phyloP scores from a whole-genome alignment of 352 stramenopile species.

The Globisporangium paddicum region DNA sequence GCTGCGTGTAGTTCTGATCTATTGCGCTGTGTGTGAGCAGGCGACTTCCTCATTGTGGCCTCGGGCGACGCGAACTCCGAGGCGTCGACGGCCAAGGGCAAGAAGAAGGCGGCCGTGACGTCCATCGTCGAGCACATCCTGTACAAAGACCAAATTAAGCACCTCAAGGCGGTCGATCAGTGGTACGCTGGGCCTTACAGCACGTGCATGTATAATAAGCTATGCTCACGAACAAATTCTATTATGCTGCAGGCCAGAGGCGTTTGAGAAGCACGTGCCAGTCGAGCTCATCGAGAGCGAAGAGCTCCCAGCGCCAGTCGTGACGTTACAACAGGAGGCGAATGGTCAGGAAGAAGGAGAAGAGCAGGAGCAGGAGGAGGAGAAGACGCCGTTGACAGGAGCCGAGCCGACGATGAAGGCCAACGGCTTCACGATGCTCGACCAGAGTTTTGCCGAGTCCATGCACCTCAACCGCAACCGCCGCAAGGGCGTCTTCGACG shows the following conservation, averaged over 20 bases:
- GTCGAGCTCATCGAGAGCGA: conserved; percentile 6
- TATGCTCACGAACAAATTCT: not conserved
- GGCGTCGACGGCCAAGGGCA: conserved; percentile 74
- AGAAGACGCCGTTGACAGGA: conserved; percentile 5
- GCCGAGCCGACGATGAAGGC: not conserved
- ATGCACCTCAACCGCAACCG: conserved; percentile 73
- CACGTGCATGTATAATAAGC: not conserved
- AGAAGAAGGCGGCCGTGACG: conserved; percentile 87
- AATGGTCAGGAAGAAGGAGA: conserved; percentile 8
- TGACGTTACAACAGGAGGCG: not conserved
- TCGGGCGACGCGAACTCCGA: conserved; percentile 63
- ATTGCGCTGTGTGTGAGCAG: conserved; percentile 15
- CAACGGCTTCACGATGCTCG: conserved; percentile 59
- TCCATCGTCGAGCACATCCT: conserved; percentile 95
- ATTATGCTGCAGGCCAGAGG: conserved; percentile 37
- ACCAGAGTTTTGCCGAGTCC: conserved; percentile 42
- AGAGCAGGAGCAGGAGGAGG: conserved; percentile 13
- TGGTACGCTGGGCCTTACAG: conserved; percentile 50
- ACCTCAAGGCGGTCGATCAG: conserved; percentile 92
- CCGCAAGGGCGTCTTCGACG: conserved; percentile 66
- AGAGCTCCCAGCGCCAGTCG: not conserved
- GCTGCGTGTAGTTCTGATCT: not conserved
- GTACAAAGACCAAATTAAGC: conserved; percentile 98
- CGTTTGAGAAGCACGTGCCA: conserved; percentile 31
- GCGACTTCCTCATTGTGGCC: conserved; percentile 95